A percentile compares a stretch with the other conserved stretches of the same genome.
phyloP scores from a whole-genome alignment of 2,329 filamentous ascomycete species.

The Botryotinia globosa region DNA sequence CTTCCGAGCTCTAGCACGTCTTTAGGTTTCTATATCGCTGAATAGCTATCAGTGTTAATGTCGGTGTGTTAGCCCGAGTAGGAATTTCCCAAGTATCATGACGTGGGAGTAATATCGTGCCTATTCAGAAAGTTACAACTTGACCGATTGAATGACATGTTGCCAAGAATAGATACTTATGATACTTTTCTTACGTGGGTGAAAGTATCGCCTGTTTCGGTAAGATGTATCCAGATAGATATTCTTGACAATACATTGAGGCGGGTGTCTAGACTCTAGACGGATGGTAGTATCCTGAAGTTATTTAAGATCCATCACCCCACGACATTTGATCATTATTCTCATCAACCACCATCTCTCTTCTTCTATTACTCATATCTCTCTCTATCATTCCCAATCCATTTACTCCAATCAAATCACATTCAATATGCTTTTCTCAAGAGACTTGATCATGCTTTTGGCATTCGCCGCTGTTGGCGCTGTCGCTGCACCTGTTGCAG shows the following conservation, averaged over 20 bases:
- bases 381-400: not conserved
- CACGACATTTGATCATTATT: constrained; percentile 1
- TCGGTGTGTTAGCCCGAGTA: constrained; percentile 4
- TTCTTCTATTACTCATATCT: not conserved
- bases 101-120: constrained; percentile 1
- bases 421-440: constrained; percentile 21
- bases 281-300: not conserved
- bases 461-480: constrained; percentile 14
- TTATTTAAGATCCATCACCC: constrained; percentile 12
- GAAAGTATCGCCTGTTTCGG: not conserved
- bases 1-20: constrained; percentile 14
- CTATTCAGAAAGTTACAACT: not conserved
- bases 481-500: constrained; percentile 13
- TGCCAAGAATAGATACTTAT: not conserved
- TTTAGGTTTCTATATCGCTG: constrained; percentile 5
- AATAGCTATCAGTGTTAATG: not conserved
- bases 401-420: not conserved
- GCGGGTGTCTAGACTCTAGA: not conserved
- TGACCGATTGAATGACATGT: not conserved
- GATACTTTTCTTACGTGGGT: not conserved
- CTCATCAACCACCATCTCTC: not conserved
- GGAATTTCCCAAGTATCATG: not conserved
- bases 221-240: not conserved
- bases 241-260: not conserved
- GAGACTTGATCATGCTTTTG: constrained; percentile 17